phyloP scores from a whole-genome alignment of 2,329 filamentous ascomycete genomes.

The Talaromyces marneffei region DNA sequence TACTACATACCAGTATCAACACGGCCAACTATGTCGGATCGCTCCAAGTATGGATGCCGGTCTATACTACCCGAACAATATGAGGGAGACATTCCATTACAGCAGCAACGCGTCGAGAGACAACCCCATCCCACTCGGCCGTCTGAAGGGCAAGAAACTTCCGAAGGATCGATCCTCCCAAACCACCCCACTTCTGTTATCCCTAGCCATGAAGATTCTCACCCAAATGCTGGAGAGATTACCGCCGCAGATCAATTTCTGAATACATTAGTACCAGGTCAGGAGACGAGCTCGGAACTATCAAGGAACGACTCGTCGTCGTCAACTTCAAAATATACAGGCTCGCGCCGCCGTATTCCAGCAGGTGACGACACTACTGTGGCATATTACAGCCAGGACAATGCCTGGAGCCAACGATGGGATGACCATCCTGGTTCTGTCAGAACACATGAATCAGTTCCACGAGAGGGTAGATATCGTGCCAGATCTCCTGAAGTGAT shows the following conservation, averaged over 20 bases:
- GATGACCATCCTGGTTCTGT: not conserved
- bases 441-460: constrained; percentile 1
- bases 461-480: constrained; percentile 5
- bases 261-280: constrained; percentile 28
- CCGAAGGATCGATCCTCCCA: not conserved
- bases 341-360: not conserved
- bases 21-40: not conserved
- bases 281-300: constrained; percentile 12
- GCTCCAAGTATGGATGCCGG: not conserved
- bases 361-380: not conserved
- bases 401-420: constrained; percentile 11
- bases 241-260: constrained; percentile 37
- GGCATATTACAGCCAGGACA: constrained; percentile 3
- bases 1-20: constrained; percentile 9
- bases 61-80: constrained; percentile 1
- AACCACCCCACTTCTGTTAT: constrained; percentile 2
- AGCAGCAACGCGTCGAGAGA: not conserved
- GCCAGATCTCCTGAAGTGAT: constrained; percentile 17
- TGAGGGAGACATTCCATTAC: not conserved
- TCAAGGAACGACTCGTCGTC: constrained; percentile 5
- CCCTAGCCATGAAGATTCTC: not conserved
- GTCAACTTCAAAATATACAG: constrained; percentile 7
- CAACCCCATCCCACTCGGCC: not conserved
- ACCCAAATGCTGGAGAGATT: constrained; percentile 22
- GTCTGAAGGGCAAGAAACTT: not conserved